phyloP scores from a whole-genome alignment of 805 yeast species.

The Trichomonascus vanleenenianus region DNA sequence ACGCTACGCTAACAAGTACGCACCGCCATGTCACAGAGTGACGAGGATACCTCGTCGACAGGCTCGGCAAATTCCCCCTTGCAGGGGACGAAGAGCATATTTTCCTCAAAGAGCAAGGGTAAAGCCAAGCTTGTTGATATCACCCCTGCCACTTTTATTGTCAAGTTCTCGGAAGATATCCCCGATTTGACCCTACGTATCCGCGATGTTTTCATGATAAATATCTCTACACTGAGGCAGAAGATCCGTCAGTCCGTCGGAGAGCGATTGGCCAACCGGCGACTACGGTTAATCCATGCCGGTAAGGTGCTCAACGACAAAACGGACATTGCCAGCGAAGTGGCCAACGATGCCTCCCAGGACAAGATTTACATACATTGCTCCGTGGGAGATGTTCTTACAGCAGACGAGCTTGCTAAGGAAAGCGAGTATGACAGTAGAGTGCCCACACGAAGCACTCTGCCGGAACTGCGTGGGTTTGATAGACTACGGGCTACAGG shows the following conservation, averaged over 20 bases:
- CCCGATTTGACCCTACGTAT: slow-evolving; percentile 37
- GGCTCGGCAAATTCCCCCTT: no score
- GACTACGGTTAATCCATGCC: slow-evolving; percentile 59
- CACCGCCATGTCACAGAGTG: no score
- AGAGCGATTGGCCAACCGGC: slow-evolving; percentile 32
- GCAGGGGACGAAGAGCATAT: no score
- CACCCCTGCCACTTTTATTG: slow-evolving; percentile 18
- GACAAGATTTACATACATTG: slow-evolving; percentile 63
- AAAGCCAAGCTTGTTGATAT: background rate
- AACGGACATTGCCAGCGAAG: slow-evolving; percentile 47
- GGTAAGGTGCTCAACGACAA: slow-evolving; percentile 57
- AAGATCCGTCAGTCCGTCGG: slow-evolving; percentile 35
- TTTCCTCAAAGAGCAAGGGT: background rate
- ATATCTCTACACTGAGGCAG: slow-evolving; percentile 35
- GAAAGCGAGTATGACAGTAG: slow-evolving; percentile 50
- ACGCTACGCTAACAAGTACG: no score
- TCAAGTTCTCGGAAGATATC: slow-evolving; percentile 41
- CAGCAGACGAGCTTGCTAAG: slow-evolving; percentile 45
- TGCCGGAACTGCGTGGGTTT: slow-evolving; percentile 74
- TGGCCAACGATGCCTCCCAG: slow-evolving; percentile 19
- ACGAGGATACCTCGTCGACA: no score
- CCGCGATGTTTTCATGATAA: slow-evolving; percentile 27
- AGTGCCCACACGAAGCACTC: slow-evolving; percentile 45
- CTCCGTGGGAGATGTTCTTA: slow-evolving; percentile 60
- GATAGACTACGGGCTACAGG: slow-evolving; percentile 81